Conservation (phyloP, 1,284 basidiomycete species). For the Cystobasidium sp. region DNA sequence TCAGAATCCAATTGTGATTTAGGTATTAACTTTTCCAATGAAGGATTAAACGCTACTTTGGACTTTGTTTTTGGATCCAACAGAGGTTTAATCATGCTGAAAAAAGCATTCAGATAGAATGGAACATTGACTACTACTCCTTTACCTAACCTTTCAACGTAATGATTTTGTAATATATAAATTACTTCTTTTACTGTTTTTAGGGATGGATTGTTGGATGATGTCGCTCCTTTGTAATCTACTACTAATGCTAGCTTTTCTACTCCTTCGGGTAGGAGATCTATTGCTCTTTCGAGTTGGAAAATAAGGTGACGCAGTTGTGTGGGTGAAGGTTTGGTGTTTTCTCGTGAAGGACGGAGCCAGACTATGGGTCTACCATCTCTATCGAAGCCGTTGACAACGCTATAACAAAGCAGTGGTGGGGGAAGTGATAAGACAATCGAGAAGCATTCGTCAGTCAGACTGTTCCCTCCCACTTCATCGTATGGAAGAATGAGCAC, state of each 20-base stretch:
- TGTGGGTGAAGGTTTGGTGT: slow-evolving; percentile 73
- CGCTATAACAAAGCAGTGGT: slow-evolving; percentile 59
- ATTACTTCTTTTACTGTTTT: slow-evolving; percentile 76
- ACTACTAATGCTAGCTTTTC: slow-evolving; percentile 79
- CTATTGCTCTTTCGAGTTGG: slow-evolving; percentile 80
- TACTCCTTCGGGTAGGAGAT: slow-evolving; percentile 68
- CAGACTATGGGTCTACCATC: slow-evolving; percentile 81
- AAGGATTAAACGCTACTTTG: slow-evolving; percentile 89
- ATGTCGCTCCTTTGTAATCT: slow-evolving; percentile 78
- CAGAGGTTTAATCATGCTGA: slow-evolving; percentile 83
- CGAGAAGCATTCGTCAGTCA: not conserved
- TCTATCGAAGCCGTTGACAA: slow-evolving; percentile 78
- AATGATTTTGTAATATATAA: slow-evolving; percentile 85
- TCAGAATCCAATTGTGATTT: slow-evolving; percentile 76
- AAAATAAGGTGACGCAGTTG: slow-evolving; percentile 81
- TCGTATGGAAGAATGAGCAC: not conserved
- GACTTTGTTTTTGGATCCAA: slow-evolving; percentile 86
- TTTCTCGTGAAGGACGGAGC: slow-evolving; percentile 80
- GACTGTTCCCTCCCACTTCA: no score
- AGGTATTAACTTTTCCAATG: slow-evolving; percentile 75
- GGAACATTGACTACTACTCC: slow-evolving; percentile 85
- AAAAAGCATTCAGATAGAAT: slow-evolving; percentile 62
- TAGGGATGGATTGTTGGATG: slow-evolving; percentile 78
- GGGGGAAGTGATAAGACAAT: not conserved
- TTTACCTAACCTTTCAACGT: slow-evolving; percentile 83